Evolutionary conservation across 768 basidiomycete species (phyloP), one percentile per base, ranked within the genome.

Genomic region (Rhodotorula babjevae): DNA sequence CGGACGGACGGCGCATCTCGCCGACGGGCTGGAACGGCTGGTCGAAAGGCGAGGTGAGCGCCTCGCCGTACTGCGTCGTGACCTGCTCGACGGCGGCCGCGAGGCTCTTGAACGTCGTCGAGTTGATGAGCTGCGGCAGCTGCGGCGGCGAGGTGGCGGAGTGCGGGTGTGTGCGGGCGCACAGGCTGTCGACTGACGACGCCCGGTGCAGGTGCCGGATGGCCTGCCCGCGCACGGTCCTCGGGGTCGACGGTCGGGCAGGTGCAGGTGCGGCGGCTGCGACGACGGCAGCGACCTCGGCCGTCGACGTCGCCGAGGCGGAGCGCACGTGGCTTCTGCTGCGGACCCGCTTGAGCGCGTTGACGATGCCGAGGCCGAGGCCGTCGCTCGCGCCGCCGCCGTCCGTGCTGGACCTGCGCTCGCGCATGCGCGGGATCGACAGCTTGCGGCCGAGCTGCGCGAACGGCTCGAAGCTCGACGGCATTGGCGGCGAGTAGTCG

Each of bases 401-500:
- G 23, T 9, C 36, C 36, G 44, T 25, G 53, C 64, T 49, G 44
- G 25, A 3, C 2, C 40, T 46, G 18, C 59, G 25, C 18, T 63
- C 49, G n/a, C 65, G 71, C 44, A 56, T 36, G 23, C 46, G 59
- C 0, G 29, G 40, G 21, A 72, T 21, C 44, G 71, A 72, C 8
- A 72, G 50, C 27, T 55, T 63, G 19, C 57, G 25, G 12, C 61
- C 61, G 6, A 67, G 8, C 2, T 33, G 46, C 1, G 63, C 36
- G 64, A 75, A 71, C 14, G 69, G 69, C 36, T 75, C 63, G 61
- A 75, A 75, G 6, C 67, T 68, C 3, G 46, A 27, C 25, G 70
- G 67, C 27, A 71, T 58, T 9, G 74, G 69, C 11, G 74, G 74
- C 16, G 69, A 70, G 2, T 27, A 10, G 52, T 47, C 57, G 0